A percentile compares a stretch with the other conserved stretches of the same genome.
phyloP scores from a whole-genome alignment of 345 rosid genomes.

The Viola odorata region DNA sequence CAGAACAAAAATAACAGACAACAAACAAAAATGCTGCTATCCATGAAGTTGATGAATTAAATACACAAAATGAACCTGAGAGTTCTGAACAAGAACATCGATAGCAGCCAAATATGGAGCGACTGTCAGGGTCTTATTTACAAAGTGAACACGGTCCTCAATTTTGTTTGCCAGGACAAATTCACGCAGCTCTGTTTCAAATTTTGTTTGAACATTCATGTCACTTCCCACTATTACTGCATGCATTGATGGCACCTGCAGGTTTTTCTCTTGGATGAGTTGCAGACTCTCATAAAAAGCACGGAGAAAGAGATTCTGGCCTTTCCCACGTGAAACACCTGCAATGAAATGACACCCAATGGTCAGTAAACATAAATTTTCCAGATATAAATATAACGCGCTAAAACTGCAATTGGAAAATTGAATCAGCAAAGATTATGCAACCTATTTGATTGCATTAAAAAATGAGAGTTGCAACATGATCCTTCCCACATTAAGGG shows the following conservation, averaged over 20 bases:
- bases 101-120: constrained; percentile 31
- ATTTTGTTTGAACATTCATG: constrained; percentile 29
- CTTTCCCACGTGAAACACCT: constrained; percentile 33
- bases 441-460: no score
- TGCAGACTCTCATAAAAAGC: constrained; percentile 27
- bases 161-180: constrained; percentile 22
- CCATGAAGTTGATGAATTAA: no score
- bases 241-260: constrained; percentile 26
- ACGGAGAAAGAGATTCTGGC: constrained; percentile 27
- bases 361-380: not conserved
- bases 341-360: constrained; percentile 1
- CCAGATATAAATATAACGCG: no score
- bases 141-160: constrained; percentile 27
- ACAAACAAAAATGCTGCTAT: no score
- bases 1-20: no score
- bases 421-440: not conserved
- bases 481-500: no score
- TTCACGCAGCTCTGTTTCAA: constrained; percentile 27
- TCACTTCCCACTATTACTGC: constrained; percentile 31
- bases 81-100: constrained; percentile 33
- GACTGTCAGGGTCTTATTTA: constrained; percentile 27
- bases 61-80: constrained; percentile 14
- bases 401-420: not conserved
- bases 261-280: constrained; percentile 19
- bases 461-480: no score